Evolutionary conservation across 2,329 filamentous ascomycete species (phyloP).

Genomic region (Cercospora sp.): DNA sequence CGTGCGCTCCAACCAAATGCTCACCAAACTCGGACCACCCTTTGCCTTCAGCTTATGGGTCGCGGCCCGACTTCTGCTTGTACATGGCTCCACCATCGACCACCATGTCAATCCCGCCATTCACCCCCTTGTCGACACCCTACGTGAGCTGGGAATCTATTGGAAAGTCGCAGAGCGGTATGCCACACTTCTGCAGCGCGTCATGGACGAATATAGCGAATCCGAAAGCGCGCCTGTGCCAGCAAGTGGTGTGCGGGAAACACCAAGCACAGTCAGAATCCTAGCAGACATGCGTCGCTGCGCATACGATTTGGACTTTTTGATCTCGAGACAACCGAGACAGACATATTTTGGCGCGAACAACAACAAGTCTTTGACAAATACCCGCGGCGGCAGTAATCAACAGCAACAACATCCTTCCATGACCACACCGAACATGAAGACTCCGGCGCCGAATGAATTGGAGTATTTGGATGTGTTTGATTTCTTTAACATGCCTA

Average conservation of each 20-base stretch:
- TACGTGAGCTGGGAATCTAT: slow-evolving; percentile 76
- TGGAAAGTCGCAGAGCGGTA: slow-evolving; percentile 88
- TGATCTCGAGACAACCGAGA: slow-evolving; percentile 79
- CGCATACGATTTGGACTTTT: slow-evolving; percentile 84
- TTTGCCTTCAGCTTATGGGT: slow-evolving; percentile 95
- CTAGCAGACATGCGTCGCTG: slow-evolving; percentile 88
- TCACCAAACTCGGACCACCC: slow-evolving; percentile 80
- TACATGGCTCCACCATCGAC: slow-evolving; percentile 87
- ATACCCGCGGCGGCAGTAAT: neutral
- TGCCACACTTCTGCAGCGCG: slow-evolving; percentile 73
- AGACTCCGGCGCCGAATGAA: slow-evolving; percentile 70
- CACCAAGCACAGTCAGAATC: slow-evolving; percentile 81
- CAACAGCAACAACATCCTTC: neutral
- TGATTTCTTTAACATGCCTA: slow-evolving; percentile 89
- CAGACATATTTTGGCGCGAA: slow-evolving; percentile 39
- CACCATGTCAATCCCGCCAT: slow-evolving; percentile 79
- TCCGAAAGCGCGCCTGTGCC: slow-evolving; percentile 62
- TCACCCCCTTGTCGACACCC: slow-evolving; percentile 75
- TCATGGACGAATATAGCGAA: slow-evolving; percentile 82
- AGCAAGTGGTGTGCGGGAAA: slow-evolving; percentile 68
- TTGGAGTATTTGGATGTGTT: slow-evolving; percentile 91
- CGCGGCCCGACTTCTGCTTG: slow-evolving; percentile 79
- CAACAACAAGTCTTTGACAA: neutral
- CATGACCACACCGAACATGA: slow-evolving; percentile 38
- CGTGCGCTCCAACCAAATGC: slow-evolving; percentile 71